Conservation (phyloP, 2,329 filamentous ascomycete genomes). For the Fusarium globosum region DNA sequence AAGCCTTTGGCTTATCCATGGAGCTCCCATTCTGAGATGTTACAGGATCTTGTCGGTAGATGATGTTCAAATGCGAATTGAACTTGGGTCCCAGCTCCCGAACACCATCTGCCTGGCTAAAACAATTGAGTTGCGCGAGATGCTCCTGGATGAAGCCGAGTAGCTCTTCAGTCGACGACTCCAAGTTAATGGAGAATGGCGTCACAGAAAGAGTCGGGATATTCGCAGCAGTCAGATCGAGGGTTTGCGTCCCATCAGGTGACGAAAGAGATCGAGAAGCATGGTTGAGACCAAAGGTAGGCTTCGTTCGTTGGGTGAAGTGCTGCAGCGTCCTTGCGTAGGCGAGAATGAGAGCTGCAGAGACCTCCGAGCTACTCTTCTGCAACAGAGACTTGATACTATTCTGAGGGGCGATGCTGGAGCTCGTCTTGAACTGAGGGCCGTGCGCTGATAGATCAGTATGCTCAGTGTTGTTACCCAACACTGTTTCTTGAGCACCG, state of each 20-base stretch:
- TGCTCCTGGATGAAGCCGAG: neutral
- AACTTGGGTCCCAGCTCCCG: neutral
- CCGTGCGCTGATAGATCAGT: neutral
- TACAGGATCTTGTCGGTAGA: neutral
- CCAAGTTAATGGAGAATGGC: neutral
- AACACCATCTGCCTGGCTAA: neutral
- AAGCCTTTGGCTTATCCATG: rapidly evolving
- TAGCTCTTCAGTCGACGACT: neutral
- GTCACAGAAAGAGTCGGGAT: slow-evolving; percentile 12
- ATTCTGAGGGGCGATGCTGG: rapidly evolving
- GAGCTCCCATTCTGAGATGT: rapidly evolving
- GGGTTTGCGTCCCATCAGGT: neutral
- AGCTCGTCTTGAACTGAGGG: slow-evolving; percentile 3
- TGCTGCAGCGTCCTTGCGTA: neutral
- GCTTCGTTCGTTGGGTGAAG: neutral
- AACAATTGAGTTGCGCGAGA: slow-evolving; percentile 12
- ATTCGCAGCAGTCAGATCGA: slow-evolving; percentile 6
- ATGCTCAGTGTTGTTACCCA: rapidly evolving
- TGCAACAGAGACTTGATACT: neutral
- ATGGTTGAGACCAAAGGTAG: slow-evolving; percentile 21
- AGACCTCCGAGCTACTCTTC: neutral
- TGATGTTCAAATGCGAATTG: slow-evolving; percentile 23
- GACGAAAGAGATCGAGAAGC: slow-evolving; percentile 18
- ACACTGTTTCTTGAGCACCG: neutral
- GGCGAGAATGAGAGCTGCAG: neutral